Base-by-base conservation (phyloP, 306 rosid species). In the Trifolium dubium region DNA sequence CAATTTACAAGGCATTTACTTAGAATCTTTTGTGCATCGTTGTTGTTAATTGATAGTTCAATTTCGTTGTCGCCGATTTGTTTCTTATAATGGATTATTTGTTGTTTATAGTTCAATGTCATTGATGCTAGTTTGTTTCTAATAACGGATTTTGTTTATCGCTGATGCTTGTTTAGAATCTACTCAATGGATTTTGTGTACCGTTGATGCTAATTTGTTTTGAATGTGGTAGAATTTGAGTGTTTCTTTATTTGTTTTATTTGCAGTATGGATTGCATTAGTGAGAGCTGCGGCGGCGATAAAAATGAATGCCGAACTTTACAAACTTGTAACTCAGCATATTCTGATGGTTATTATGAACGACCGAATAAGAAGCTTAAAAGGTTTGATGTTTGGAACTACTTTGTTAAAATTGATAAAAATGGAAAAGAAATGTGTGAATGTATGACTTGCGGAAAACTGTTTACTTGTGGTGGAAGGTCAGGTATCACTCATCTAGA, bases 71-170 rank as follows among this genome's bases (percentile, higher is more conserved):
- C 59, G 3, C 4, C 4, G 19, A 31, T 73, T 73, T 14, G 9
- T 6, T 50, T 6, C 50, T 44, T 44, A 1, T 3, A 44, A 39
- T 39, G 43, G 11, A 8, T 39, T 39, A n/a, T n/a, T 13, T 37
- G 31, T 64, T n/a, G n/a, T n/a, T n/a, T 37, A 65, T 65, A 65
- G 71, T 41, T 41, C 29, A 41, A 41, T 65, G 14, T 29, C 5
- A 41, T 28, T 59, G 17, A 28, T 72, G 3, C 4, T 7, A 13
- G 17, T 73, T 73, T 14, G 9, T 6, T 50, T 6, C 50, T 44
- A 11, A 1, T 12, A 44, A 44, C 11, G n/a, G 28, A 50, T 50
- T 15, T 15, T 50, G 28, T n/a, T 1, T n/a, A 49, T 0, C 29
- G 39, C 29, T 12, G 4, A 28, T 29, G 18, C 4, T 59, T 59